These are phyloP conservation scores for Chaetomium globosum DNA, from an alignment of 2,329 filamentous ascomycete species.

Conservation along the genomic window DNA sequence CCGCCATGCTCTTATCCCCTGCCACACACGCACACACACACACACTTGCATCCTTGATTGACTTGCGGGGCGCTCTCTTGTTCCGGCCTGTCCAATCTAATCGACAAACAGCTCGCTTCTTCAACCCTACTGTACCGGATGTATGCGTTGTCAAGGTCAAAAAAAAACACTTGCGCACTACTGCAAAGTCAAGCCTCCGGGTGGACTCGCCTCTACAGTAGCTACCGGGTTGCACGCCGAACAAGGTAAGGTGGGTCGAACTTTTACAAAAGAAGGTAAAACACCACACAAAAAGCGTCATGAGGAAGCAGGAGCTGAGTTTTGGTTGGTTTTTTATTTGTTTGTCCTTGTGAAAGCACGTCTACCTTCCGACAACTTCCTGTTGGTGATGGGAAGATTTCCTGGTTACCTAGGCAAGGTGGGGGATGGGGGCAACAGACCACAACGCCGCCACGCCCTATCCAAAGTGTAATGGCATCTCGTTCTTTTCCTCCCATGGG, in stretches of 20 bases:
- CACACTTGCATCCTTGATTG: neutral
- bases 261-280: neutral
- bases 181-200: neutral
- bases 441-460: neutral
- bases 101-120: neutral
- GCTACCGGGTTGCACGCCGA: neutral
- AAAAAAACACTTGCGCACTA: neutral
- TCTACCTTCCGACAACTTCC: conserved; percentile 17
- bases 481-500: neutral
- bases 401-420: neutral
- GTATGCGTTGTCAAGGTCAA: conserved; percentile 7
- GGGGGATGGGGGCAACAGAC: neutral
- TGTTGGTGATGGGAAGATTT: conserved; percentile 7
- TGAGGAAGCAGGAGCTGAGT: neutral
- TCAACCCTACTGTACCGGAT: neutral
- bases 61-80: neutral
- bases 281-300: neutral
- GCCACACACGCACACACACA: neutral
- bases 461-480: neutral
- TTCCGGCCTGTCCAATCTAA: neutral
- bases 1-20: conserved; percentile 1
- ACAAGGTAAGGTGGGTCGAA: neutral
- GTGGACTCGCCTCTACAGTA: neutral
- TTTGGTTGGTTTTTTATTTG: conserved; percentile 7
- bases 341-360: conserved; percentile 23